A percentile compares a stretch with the other conserved stretches of the same genome.
These are phyloP conservation scores for Solanum clarkiae DNA, from an alignment of 257 asterid species.

Conservation along the genomic window DNA sequence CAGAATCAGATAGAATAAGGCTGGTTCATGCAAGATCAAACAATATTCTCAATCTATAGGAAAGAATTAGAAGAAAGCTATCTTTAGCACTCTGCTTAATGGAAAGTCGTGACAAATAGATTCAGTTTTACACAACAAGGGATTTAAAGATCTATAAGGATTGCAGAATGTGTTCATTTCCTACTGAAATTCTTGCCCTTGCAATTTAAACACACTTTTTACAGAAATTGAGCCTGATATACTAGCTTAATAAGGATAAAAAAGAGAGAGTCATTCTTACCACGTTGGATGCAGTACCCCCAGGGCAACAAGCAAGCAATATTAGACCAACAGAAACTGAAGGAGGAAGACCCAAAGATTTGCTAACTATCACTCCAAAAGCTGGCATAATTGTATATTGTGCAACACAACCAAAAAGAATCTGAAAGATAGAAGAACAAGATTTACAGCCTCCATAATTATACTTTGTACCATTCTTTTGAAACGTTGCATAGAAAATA, in stretches of 20 bases:
- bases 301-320: slow-evolving; percentile 84
- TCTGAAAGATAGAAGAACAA: slow-evolving; percentile 22
- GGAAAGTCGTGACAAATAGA: background rate
- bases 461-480: background rate
- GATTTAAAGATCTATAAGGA: background rate
- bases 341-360: slow-evolving; percentile 58
- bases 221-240: background rate
- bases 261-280: slow-evolving; percentile 25
- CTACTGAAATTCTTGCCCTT: background rate
- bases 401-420: slow-evolving; percentile 74
- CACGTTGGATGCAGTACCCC: slow-evolving; percentile 96
- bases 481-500: background rate
- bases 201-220: background rate
- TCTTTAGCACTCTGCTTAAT: background rate
- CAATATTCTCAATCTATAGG: background rate
- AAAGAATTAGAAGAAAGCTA: background rate
- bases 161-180: background rate
- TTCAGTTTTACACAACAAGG: background rate
- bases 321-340: slow-evolving; percentile 73
- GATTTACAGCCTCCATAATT: background rate
- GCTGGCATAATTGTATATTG: slow-evolving; percentile 83
- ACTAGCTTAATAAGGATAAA: background rate
- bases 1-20: background rate
- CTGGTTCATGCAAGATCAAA: background rate
- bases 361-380: slow-evolving; percentile 56